Conservation (phyloP, 306 rosid genomes). For the Trichosanthes truncata region DNA sequence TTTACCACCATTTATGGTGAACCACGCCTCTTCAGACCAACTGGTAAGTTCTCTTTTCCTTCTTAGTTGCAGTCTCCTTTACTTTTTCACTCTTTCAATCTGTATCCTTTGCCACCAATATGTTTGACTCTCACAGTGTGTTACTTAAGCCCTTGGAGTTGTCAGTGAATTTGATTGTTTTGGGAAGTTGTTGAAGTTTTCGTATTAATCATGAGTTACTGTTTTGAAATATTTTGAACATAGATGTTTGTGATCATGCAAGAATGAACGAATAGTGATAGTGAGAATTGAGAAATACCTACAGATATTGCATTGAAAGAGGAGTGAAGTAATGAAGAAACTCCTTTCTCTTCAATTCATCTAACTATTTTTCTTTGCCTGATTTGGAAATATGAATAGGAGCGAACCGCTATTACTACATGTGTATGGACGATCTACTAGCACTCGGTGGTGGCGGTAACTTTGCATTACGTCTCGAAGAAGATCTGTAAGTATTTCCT, state of each 20-base stretch:
- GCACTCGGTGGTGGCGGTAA: slow-evolving; percentile 92
- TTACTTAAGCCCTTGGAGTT: too few relatives aligned
- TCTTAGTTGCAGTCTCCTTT: neutral
- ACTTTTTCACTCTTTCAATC: neutral
- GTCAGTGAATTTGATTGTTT: too few relatives aligned
- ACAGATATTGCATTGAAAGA: neutral
- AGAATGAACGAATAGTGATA: neutral
- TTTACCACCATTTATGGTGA: slow-evolving; percentile 77
- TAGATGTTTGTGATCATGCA: neutral
- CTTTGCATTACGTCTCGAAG: slow-evolving; percentile 77
- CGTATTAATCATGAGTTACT: neutral
- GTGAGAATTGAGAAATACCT: neutral
- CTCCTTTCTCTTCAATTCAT: neutral
- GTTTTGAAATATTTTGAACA: neutral
- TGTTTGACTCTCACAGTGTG: neutral
- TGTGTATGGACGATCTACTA: slow-evolving; percentile 68
- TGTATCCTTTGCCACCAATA: neutral
- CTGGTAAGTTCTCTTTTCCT: slow-evolving; percentile 45
- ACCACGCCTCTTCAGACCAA: slow-evolving; percentile 89
- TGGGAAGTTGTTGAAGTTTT: neutral
- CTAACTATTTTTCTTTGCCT: neutral
- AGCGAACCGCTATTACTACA: slow-evolving; percentile 66
- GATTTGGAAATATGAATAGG: slow-evolving; percentile 29
- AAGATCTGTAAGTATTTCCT: slow-evolving; percentile 62
- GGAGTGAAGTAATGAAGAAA: neutral